Evolutionary conservation across 2,329 filamentous ascomycete genomes (phyloP).

Genomic region (Metarhizium robertsii): DNA sequence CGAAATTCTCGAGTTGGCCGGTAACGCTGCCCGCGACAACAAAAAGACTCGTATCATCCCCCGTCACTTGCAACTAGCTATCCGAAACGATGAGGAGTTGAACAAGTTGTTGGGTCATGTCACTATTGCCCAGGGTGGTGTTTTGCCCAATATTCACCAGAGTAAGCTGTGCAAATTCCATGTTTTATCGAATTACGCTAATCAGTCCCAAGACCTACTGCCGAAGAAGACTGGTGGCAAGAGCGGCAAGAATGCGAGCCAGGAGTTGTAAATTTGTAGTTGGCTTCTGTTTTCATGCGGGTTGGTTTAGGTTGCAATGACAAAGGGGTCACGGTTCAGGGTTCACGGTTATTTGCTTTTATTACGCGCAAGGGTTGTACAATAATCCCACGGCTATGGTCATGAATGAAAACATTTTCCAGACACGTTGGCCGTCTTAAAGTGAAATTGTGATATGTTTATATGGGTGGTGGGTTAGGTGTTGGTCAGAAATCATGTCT

Average conservation of each 20-base stretch:
- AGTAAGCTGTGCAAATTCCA: constrained; percentile 49
- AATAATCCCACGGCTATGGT: constrained; percentile 63
- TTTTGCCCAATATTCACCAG: constrained; percentile 93
- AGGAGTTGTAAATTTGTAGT: constrained; percentile 70
- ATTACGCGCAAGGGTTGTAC: constrained; percentile 55
- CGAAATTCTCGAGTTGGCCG: constrained; percentile 97
- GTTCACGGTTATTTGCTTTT: constrained; percentile 51
- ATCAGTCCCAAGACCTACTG: constrained; percentile 68
- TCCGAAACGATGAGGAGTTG: constrained; percentile 98
- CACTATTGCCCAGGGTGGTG: constrained; percentile 95
- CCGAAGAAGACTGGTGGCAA: constrained; percentile 95
- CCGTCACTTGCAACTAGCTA: constrained; percentile 96
- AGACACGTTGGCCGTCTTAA: background rate
- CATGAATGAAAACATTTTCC: constrained; percentile 35
- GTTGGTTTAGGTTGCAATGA: constrained; percentile 69
- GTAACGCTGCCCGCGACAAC: constrained; percentile 98
- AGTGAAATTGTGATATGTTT: too few species aligned
- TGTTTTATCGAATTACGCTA: constrained; percentile 4
- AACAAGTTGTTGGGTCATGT: constrained; percentile 97
- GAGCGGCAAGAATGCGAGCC: constrained; percentile 83
- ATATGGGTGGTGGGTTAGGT: background rate
- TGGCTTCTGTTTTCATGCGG: constrained; percentile 42
- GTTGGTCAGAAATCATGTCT: too few species aligned
- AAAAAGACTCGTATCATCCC: constrained; percentile 99
- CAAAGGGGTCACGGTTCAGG: constrained; percentile 71